phyloP scores from a whole-genome alignment of 495 filamentous ascomycete genomes.

The Penicillium fimorum region DNA sequence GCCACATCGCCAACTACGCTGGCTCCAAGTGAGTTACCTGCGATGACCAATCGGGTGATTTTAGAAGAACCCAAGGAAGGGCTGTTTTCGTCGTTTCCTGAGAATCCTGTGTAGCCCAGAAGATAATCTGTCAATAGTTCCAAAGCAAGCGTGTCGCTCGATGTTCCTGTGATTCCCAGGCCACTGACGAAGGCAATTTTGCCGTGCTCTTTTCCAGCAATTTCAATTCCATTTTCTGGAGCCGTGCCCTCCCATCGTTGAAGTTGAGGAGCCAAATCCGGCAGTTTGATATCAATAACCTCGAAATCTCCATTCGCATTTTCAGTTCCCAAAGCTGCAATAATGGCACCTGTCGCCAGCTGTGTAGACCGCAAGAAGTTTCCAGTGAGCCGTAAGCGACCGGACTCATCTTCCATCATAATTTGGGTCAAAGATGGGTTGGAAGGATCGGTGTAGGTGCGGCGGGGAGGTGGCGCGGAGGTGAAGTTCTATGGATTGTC shows the following conservation, averaged over 20 bases:
- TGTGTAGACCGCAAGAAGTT: conserved; percentile 58
- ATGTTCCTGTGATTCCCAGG: conserved; percentile 72
- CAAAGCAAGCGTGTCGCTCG: conserved; percentile 66
- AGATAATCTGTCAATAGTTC: conserved; percentile 85
- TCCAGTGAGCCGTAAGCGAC: conserved; percentile 80
- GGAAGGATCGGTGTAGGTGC: conserved; percentile 64
- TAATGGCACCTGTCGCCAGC: conserved; percentile 86
- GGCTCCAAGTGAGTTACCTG: conserved; percentile 79
- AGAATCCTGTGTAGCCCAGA: conserved; percentile 71
- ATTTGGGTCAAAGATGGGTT: conserved; percentile 54
- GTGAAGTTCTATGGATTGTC: conserved; percentile 67
- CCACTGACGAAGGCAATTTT: conserved; percentile 91
- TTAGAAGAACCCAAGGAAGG: conserved; percentile 46
- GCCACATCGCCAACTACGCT: conserved; percentile 40
- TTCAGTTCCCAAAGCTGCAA: conserved; percentile 90
- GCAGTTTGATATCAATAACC: conserved; percentile 82
- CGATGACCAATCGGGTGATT: conserved; percentile 85
- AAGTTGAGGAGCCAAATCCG: conserved; percentile 80
- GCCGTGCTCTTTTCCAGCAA: conserved; percentile 46
- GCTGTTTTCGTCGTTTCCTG: conserved; percentile 46
- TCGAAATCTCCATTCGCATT: conserved; percentile 90
- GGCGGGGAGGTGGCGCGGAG: conserved; percentile 71
- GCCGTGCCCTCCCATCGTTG: conserved; percentile 64
- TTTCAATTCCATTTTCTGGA: conserved; percentile 16
- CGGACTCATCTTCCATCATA: conserved; percentile 95